phyloP scores from a whole-genome alignment of 495 filamentous ascomycete genomes.

The Extremus antarcticus region DNA sequence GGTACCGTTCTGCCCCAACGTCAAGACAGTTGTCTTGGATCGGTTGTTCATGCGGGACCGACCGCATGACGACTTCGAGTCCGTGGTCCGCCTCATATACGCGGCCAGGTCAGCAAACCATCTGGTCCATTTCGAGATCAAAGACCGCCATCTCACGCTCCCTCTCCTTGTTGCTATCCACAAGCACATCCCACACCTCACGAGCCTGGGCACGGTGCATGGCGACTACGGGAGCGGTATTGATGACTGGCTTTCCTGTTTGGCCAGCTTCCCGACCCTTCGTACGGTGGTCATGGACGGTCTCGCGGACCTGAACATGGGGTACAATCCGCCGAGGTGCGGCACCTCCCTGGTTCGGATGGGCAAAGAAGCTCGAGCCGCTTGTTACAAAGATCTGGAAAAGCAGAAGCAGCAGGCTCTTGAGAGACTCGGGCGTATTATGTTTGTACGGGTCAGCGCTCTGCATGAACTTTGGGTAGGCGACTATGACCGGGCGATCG shows the following conservation, averaged over 20 bases:
- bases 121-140: not conserved
- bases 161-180: not conserved
- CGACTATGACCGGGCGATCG: not conserved
- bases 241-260: not conserved
- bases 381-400: not conserved
- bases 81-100: too few species aligned
- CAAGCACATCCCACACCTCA: not conserved
- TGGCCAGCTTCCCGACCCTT: not conserved
- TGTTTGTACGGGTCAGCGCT: not conserved
- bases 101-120: not conserved
- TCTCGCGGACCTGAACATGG: not conserved
- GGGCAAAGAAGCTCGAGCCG: too few species aligned
- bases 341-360: not conserved
- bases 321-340: not conserved
- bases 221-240: not conserved
- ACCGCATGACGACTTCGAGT: not conserved
- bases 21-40: not conserved
- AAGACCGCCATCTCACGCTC: not conserved
- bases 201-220: not conserved
- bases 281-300: not conserved
- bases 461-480: not conserved
- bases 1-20: not conserved
- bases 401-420: not conserved
- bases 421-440: not conserved
- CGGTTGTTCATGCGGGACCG: not conserved